These are phyloP conservation scores for Chalaropsis ovoidea DNA, from an alignment of 2,329 filamentous ascomycete genomes.

Conservation along the genomic window DNA sequence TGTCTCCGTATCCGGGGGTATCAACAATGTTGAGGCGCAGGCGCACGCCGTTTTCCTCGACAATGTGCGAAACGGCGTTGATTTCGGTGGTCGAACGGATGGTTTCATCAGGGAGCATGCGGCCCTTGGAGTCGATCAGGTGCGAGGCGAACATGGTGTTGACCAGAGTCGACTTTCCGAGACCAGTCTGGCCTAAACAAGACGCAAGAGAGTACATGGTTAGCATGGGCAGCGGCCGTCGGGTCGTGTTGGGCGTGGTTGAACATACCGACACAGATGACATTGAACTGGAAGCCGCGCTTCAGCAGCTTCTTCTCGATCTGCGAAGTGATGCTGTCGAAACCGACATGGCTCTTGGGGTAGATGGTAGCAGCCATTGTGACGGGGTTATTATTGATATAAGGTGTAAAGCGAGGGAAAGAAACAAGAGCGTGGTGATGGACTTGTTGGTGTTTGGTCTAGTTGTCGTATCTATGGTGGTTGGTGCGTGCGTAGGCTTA, in stretches of 20 bases:
- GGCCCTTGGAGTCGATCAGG: constrained; percentile 97
- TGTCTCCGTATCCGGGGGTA: constrained; percentile 93
- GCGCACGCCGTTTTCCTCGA: constrained; percentile 98
- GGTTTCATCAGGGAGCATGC: constrained; percentile 81
- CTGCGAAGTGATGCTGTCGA: constrained; percentile 99
- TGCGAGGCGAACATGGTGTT: constrained; percentile 99
- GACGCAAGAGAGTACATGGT: constrained; percentile 12
- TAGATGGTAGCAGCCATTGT: constrained; percentile 57
- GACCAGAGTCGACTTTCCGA: constrained; percentile 97
- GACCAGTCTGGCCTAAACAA: constrained; percentile 77
- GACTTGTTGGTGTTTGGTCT: constrained; percentile 26
- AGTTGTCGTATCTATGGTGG: constrained; percentile 29
- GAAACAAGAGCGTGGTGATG: background rate
- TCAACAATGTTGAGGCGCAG: constrained; percentile 98
- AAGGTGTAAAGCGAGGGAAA: constrained; percentile 25
- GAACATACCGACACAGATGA: constrained; percentile 93
- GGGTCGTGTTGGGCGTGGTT: background rate
- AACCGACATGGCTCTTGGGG: constrained; percentile 97
- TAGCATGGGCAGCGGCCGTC: background rate
- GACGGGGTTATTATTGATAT: constrained; percentile 31
- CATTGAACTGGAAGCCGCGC: constrained; percentile 99
- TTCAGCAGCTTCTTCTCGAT: constrained; percentile 99
- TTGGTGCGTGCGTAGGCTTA: background rate
- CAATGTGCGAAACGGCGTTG: constrained; percentile 93
- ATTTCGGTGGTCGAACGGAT: constrained; percentile 96